Base-by-base conservation (phyloP, 768 basidiomycete genomes). In the Calocybe indica region DNA sequence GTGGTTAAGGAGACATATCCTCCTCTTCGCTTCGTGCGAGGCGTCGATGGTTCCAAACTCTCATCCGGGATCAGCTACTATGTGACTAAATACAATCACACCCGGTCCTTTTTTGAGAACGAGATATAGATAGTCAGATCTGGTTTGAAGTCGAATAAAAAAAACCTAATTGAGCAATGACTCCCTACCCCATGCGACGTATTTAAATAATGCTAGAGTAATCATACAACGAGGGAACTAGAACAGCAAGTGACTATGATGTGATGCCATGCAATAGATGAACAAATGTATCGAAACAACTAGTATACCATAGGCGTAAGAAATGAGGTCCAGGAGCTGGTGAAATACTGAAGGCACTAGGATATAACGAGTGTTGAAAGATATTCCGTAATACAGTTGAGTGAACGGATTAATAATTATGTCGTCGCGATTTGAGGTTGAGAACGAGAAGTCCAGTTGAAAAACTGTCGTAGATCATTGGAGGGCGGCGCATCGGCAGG, bases 381-480 rank as follows among this genome's bases (percentile, higher is more conserved):
- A 29, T 44, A 36, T 51, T 15, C 11, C 40, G 34, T 28, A 36
- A 44, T 48, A 50, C 47, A 53, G 45, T 30, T 34, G 42, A 39
- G 85, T 81, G 6, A 83, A 22, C 4, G 22, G 22, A 22, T 22
- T 4, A 22, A 22, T 22, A 22, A 22, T 22, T 22, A 22, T 22
- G 22, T 22, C 22, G 22, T 22, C 22, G 22, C 22, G 43, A 62
- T 51, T 54, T 61, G 62, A 48, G 72, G 56, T 54, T 73, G 73
- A 48, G 82, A 81, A 51, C 83, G 76, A 49, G 79, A 82, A 42
- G 86, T 80, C 88, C 88, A 88, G 55, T 76, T 78, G 66, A 89
- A 90, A 34, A 89, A 70, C 60, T 88, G 84, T 43, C 86, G 83
- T 73, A 88, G 76, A 57, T 90, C 88, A 51, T 78, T 69, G 15